A percentile compares a stretch with the other conserved stretches of the same genome.
These are phyloP conservation scores for Botryobasidium botryosum DNA, from an alignment of 768 basidiomycete species.

Conservation along the genomic window DNA sequence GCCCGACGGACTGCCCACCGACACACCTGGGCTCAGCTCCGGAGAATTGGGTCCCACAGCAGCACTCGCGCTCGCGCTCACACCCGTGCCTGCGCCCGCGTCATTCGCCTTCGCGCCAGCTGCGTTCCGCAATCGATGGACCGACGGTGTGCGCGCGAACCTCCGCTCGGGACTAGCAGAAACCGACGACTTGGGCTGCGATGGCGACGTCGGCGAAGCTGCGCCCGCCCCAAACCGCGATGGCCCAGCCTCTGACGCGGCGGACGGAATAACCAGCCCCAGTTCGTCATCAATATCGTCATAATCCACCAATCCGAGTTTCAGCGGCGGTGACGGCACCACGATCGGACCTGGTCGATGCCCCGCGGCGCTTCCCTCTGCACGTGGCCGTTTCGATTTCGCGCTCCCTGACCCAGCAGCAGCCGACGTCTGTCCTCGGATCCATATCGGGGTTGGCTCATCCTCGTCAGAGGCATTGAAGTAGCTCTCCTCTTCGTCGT, in stretches of 20 bases:
- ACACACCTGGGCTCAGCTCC: background rate
- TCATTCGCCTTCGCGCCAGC: background rate
- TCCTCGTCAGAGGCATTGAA: conserved; percentile 85
- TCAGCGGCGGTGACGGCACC: too few species aligned
- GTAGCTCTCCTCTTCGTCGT: conserved; percentile 80
- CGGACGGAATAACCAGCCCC: conserved; percentile 1
- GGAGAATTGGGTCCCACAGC: background rate
- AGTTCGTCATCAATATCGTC: conserved; percentile 58
- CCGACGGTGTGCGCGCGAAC: background rate
- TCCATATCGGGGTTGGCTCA: conserved; percentile 21
- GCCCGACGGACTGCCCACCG: background rate
- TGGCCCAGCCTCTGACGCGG: background rate
- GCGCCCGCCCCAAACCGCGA: too few species aligned
- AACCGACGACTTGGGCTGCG: conserved; percentile 2
- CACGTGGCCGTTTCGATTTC: conserved; percentile 12
- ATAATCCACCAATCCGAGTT: conserved; percentile 41
- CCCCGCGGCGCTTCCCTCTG: background rate
- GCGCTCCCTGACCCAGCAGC: conserved; percentile 14
- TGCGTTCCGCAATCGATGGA: conserved; percentile 4
- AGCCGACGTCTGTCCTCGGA: conserved; percentile 10
- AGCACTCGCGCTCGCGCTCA: conserved; percentile 24
- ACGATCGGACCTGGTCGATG: background rate
- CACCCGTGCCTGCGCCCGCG: conserved; percentile 13
- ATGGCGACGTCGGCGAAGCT: conserved; percentile 10
- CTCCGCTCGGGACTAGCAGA: background rate